Percentiles rank a stretch among this genome's conserved stretches.
Evolutionary conservation across 176 grass and related monocot species (phyloP).

Genomic region (Eremochloa ophiuroides): DNA sequence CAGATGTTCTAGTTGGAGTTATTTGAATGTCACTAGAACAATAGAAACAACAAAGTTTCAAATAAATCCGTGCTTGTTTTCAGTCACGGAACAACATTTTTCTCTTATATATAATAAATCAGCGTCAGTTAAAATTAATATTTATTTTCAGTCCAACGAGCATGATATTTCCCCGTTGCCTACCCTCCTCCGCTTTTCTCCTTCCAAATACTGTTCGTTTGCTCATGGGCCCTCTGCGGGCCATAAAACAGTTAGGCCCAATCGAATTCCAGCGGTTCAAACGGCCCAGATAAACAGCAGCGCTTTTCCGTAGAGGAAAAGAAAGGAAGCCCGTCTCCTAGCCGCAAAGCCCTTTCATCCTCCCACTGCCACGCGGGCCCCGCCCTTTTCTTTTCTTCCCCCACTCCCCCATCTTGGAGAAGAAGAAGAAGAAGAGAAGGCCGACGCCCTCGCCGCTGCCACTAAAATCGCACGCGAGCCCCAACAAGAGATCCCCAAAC

Average conservation of each 20-base stretch:
- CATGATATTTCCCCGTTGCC: no score
- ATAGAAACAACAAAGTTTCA: no score
- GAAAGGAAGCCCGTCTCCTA: not conserved
- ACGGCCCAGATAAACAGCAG: not conserved
- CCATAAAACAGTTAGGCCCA: not conserved
- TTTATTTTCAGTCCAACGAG: no score
- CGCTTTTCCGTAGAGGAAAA: not conserved
- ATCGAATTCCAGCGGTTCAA: not conserved
- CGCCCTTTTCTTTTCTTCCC: not conserved
- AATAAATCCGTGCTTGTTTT: no score
- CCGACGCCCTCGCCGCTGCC: not conserved
- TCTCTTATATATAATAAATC: no score
- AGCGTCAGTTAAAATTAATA: no score
- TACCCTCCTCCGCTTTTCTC: no score
- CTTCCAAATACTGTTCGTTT: no score
- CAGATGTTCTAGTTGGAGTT: no score
- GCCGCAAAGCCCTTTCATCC: not conserved
- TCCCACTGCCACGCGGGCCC: not conserved
- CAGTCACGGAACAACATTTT: no score
- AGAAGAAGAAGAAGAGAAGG: not conserved
- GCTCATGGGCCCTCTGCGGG: not conserved
- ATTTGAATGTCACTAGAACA: no score
- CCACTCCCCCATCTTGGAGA: not conserved
- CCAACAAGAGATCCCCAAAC: not conserved
- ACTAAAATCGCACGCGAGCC: not conserved